A percentile compares a stretch with the other conserved stretches of the same genome.
These are phyloP conservation scores for Pecoramyces ruminantium DNA, from an alignment of 192 early-diverging fungal species.

Conservation along the genomic window DNA sequence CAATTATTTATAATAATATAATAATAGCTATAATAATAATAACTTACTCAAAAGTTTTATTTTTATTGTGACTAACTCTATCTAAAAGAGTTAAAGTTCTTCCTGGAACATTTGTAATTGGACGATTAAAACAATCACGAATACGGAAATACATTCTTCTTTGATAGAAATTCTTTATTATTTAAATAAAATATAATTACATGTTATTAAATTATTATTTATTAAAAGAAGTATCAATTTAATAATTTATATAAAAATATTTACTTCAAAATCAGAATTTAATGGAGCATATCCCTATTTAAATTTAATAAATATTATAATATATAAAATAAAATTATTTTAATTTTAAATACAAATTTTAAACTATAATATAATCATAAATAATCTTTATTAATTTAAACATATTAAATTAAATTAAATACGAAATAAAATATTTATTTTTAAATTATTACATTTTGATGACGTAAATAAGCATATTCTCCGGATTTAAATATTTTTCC, in stretches of 20 bases:
- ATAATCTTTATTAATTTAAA: too few species aligned
- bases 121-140: slow-evolving; percentile 85
- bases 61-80: slow-evolving; percentile 66
- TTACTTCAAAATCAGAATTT: slow-evolving; percentile 75
- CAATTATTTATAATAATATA: too few species aligned
- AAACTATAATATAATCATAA: too few species aligned
- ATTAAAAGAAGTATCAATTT: too few species aligned
- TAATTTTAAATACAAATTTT: too few species aligned
- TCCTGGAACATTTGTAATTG: slow-evolving; percentile 83
- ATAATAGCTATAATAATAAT: not conserved
- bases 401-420: too few species aligned
- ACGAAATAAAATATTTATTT: not conserved
- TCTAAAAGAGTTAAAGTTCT: slow-evolving; percentile 71
- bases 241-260: too few species aligned
- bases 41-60: slow-evolving; percentile 52
- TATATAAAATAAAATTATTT: too few species aligned
- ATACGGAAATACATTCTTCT: slow-evolving; percentile 75
- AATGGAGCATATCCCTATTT: slow-evolving; percentile 78
- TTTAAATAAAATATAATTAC: too few species aligned
- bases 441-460: not conserved
- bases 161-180: slow-evolving; percentile 81
- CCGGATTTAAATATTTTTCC: not conserved
- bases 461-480: not conserved
- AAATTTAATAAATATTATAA: too few species aligned
- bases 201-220: too few species aligned